A percentile compares a stretch with the other conserved stretches of the same genome.
These are phyloP conservation scores for Trichosporon sp. DNA, from an alignment of 1,284 basidiomycete genomes.

Conservation along the genomic window DNA sequence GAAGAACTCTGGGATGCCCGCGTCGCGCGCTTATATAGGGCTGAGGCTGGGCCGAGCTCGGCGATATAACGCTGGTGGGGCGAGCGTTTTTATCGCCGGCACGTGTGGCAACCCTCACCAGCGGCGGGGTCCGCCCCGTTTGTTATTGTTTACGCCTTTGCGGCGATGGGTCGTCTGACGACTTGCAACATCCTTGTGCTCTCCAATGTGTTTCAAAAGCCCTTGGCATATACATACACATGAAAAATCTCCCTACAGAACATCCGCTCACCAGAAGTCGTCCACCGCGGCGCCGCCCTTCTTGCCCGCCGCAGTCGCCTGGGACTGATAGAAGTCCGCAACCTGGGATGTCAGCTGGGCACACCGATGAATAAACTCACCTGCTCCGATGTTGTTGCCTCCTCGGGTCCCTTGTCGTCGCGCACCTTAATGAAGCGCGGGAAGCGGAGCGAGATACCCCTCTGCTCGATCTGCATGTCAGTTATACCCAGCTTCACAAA, in stretches of 20 bases:
- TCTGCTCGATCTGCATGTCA: slow-evolving; percentile 68
- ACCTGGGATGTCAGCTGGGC: slow-evolving; percentile 62
- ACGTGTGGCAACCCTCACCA: background rate
- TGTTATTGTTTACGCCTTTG: no score
- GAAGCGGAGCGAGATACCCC: slow-evolving; percentile 93
- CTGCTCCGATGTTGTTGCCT: slow-evolving; percentile 90
- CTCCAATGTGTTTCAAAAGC: no score
- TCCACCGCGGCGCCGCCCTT: slow-evolving; percentile 66
- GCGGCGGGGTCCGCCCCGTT: background rate
- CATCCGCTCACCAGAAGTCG: slow-evolving; percentile 68
- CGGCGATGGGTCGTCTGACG: no score
- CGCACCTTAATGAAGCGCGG: slow-evolving; percentile 89
- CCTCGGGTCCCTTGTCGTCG: slow-evolving; percentile 89
- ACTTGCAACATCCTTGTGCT: no score
- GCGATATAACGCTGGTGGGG: background rate
- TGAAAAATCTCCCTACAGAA: no score
- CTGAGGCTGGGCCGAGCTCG: background rate
- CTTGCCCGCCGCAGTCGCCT: slow-evolving; percentile 74
- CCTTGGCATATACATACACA: no score
- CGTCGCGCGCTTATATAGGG: background rate
- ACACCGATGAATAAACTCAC: background rate
- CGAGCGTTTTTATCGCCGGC: slow-evolving; percentile 9
- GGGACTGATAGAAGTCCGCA: slow-evolving; percentile 91
- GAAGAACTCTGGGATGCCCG: slow-evolving; percentile 8
- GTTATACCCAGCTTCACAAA: background rate